A percentile compares a stretch with the other conserved stretches of the same genome.
phyloP scores from a whole-genome alignment of 441 rosid genomes.

The Populus hybrid region DNA sequence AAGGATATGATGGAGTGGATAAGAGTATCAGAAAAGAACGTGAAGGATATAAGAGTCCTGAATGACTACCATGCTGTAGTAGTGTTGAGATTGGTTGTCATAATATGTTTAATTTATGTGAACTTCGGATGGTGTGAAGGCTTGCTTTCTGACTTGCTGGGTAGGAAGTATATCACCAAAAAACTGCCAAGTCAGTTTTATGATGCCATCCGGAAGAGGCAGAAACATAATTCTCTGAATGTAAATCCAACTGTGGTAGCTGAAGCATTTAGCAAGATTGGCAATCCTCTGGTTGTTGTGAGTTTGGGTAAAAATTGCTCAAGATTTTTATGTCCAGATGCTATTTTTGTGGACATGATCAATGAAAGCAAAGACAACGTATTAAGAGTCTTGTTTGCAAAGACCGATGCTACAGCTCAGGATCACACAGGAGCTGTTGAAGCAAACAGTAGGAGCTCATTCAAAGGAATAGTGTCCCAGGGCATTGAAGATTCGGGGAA shows the following conservation, averaged over 20 bases:
- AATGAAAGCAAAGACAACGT: slow-evolving; percentile 24
- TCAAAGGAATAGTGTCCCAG: background rate
- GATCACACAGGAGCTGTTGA: background rate
- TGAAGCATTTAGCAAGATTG: slow-evolving; percentile 26
- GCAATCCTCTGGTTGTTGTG: slow-evolving; percentile 11
- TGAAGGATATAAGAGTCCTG: background rate
- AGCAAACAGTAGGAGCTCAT: background rate
- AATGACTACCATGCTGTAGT: slow-evolving; percentile 16
- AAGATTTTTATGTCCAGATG: slow-evolving; percentile 5
- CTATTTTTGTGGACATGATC: slow-evolving; percentile 36
- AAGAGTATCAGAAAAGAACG: background rate
- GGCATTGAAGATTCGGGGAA: background rate
- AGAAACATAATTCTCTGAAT: background rate
- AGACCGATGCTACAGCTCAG: background rate
- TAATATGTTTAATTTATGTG: slow-evolving; percentile 32
- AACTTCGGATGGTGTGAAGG: slow-evolving; percentile 22
- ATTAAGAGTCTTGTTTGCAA: slow-evolving; percentile 25
- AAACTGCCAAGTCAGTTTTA: slow-evolving; percentile 29
- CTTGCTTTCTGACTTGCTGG: slow-evolving; percentile 21
- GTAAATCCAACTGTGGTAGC: slow-evolving; percentile 15
- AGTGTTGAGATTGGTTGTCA: slow-evolving; percentile 34
- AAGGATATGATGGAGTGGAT: slow-evolving; percentile 34
- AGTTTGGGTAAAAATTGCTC: background rate
- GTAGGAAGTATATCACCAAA: slow-evolving; percentile 12
- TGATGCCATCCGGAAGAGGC: slow-evolving; percentile 14